phyloP scores from a whole-genome alignment of 306 rosid species.

The Erythrophleum fordii region DNA sequence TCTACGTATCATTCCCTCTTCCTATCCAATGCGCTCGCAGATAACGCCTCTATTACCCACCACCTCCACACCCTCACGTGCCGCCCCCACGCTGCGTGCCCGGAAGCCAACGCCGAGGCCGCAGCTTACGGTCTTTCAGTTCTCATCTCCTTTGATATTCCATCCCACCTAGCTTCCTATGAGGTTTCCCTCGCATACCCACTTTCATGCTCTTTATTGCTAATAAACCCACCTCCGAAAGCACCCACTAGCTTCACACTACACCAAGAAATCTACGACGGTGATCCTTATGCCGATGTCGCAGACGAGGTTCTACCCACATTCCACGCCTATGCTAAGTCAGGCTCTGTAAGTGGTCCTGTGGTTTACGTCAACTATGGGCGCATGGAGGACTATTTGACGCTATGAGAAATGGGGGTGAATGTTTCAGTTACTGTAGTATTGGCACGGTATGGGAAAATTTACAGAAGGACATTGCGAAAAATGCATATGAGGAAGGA shows the following conservation, averaged over 20 bases:
- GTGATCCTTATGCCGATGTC: slow-evolving; percentile 64
- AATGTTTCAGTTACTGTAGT: slow-evolving; percentile 56
- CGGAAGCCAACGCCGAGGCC: slow-evolving; percentile 68
- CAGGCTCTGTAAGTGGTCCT: slow-evolving; percentile 54
- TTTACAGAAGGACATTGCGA: slow-evolving; percentile 66
- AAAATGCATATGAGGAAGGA: slow-evolving; percentile 58
- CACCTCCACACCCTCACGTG: slow-evolving; percentile 61
- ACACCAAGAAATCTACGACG: slow-evolving; percentile 50
- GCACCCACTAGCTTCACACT: slow-evolving; percentile 46
- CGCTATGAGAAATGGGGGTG: slow-evolving; percentile 49
- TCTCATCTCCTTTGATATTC: slow-evolving; percentile 47
- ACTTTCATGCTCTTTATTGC: slow-evolving; percentile 49
- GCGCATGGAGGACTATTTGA: slow-evolving; percentile 58
- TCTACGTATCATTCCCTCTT: slow-evolving; percentile 65
- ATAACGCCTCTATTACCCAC: slow-evolving; percentile 56
- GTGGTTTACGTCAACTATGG: slow-evolving; percentile 69
- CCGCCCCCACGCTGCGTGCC: slow-evolving; percentile 69
- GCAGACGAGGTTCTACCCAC: slow-evolving; percentile 56
- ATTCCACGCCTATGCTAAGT: slow-evolving; percentile 75
- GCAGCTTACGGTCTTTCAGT: slow-evolving; percentile 58
- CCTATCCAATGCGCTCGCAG: slow-evolving; percentile 52
- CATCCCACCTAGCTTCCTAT: slow-evolving; percentile 57
- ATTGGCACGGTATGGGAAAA: slow-evolving; percentile 61
- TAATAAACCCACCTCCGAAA: slow-evolving; percentile 45
- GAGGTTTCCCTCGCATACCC: slow-evolving; percentile 58